These are phyloP conservation scores for Bisporella sp. DNA, from an alignment of 2,329 filamentous ascomycete genomes.

Conservation along the genomic window DNA sequence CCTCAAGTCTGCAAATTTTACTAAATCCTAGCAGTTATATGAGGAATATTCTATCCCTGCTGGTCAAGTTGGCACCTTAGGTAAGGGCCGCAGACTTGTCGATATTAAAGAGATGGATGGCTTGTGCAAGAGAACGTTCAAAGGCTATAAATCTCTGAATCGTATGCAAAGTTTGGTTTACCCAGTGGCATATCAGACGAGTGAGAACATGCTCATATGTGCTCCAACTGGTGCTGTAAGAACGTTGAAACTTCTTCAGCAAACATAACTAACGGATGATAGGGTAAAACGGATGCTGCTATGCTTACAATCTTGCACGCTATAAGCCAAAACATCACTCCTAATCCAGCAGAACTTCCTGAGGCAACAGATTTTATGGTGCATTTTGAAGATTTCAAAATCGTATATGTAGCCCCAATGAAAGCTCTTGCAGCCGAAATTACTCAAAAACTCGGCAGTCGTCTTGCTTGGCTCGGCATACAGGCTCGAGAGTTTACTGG, in stretches of 20 bases:
- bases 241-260: slow-evolving; percentile 18
- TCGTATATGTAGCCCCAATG: slow-evolving; percentile 98
- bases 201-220: slow-evolving; percentile 98
- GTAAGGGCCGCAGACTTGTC: slow-evolving; percentile 66
- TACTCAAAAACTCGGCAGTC: slow-evolving; percentile 86
- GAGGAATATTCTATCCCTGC: slow-evolving; percentile 88
- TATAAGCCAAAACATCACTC: slow-evolving; percentile 75
- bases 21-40: slow-evolving; percentile 55
- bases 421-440: slow-evolving; percentile 96
- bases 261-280: neutral
- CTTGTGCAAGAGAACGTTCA: slow-evolving; percentile 85
- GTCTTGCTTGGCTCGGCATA: slow-evolving; percentile 88
- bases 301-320: slow-evolving; percentile 94
- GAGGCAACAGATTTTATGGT: slow-evolving; percentile 73
- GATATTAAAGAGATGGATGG: slow-evolving; percentile 79
- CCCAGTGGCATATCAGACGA: slow-evolving; percentile 89
- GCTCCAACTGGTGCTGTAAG: slow-evolving; percentile 84
- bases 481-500: slow-evolving; percentile 91
- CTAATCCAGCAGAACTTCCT: slow-evolving; percentile 70
- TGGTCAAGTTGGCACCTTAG: slow-evolving; percentile 67
- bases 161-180: slow-evolving; percentile 98
- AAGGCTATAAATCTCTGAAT: slow-evolving; percentile 87
- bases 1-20: neutral
- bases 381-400: slow-evolving; percentile 86
- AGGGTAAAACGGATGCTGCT: slow-evolving; percentile 95